Base-by-base conservation (phyloP, 352 stramenopile genomes). In the Phytophthora meadii region DNA sequence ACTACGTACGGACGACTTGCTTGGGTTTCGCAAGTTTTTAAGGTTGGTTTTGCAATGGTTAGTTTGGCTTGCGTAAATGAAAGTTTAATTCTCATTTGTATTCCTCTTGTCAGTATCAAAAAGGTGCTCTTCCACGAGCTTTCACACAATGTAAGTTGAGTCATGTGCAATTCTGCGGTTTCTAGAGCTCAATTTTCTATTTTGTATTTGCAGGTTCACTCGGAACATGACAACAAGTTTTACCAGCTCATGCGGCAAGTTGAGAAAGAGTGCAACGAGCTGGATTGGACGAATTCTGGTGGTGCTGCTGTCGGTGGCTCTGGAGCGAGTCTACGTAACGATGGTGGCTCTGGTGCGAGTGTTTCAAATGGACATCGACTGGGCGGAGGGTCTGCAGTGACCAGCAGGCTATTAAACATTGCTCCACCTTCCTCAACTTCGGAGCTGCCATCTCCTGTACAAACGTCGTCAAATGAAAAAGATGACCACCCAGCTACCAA, bases 71-170 rank as follows among this genome's bases (percentile, higher is more conserved):
- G 30, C 7, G 22, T 40, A 30, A 10, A 28, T 61, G 12, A n/a
- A 44, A 17, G 6, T 6, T 19, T 53, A 46, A 61, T 15, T 25
- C 17, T n/a, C 4, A 22, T 12, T 37, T 37, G 8, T 30, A 32
- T 50, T 14, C 14, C 6, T 40, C 22, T 22, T 22, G 27, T 36
- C 48, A 96, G 77, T 48, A 96, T 98, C 72, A 92, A 93, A 62
- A 97, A 98, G 69, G 93, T 98, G 14, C 70, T 98, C 1, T 98
- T 88, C 50, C 95, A 98, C 75, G 95, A 98, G 65, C 83, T 98
- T 28, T 83, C 92, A 4, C 95, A 98, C 73, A 98, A 98, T 63
- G 92, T 97, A 77, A 67, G 76, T 42, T 24, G 25, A 36, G 30
- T 22, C 17, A 2, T 17, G 11, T 1, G 12, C 9, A 36, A 14